Evolutionary conservation across 257 asterid species (phyloP), one percentile per base, ranked within the genome.

Genomic region (Ligustrum vulgare): DNA sequence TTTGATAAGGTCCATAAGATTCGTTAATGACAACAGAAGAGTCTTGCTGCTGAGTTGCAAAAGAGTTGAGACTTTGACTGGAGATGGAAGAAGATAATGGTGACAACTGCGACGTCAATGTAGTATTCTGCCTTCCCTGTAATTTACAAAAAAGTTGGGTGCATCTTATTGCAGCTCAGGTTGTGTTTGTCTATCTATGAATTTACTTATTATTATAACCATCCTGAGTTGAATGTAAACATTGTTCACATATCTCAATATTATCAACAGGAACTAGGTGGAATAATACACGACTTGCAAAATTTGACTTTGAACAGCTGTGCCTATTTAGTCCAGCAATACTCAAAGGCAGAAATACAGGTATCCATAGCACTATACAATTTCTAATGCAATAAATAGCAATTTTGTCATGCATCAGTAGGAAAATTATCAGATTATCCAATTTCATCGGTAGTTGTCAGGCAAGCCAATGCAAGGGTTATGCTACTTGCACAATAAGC

Each of bases 61-160:
- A 81, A 71, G 96, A 85, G 74, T 75, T 76, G 20, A 86, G 89
- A 79, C 84, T 85, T 58, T 80, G 92, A 78, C 88, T 86, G 78
- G 82, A 69, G 70, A 82, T 80, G 80, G 86, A 75, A 74, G 86
- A 77, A 69, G 90, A 86, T 77, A 72, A 64, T 41, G 89, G 85
- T 22, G 93, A 84, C 66, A 83, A 70, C 72, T 86, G 94, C 28
- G 89, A 78, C 54, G 82, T 54, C 43, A 74, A 75, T 81, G 85
- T 82, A 60, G 82, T 80, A 80, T 75, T 83, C 87, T 84, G 87
- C 80, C 83, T 82, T 79, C 91, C 91, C 96, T 89, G 88, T 67
- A 75, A 75, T 65, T 67, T 72, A 77, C 71, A 70, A 51, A 34
- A 67, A 75, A 77, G 34, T 69, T 74, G 71, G 70, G 77, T 49